Evolutionary conservation across 768 basidiomycete species (phyloP).

Genomic region (Lactifluus subvellereus): DNA sequence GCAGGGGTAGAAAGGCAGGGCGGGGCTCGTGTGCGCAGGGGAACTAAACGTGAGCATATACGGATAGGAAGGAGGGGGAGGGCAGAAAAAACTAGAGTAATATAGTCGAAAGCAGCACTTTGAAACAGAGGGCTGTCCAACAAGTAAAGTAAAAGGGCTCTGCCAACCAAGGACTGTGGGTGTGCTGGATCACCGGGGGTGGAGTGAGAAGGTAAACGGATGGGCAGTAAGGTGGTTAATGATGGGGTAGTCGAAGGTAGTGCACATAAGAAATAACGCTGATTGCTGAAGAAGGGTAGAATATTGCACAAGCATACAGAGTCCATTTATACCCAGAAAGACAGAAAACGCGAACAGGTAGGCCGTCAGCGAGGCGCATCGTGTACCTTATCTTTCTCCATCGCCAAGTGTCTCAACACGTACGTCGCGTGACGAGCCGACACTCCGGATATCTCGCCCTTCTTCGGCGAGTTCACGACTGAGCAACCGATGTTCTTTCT

Average conservation of each 20-base stretch:
- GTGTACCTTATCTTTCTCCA: constrained; percentile 32
- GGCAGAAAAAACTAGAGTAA: constrained; percentile 18
- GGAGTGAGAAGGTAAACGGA: not conserved
- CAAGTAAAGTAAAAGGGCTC: constrained; percentile 15
- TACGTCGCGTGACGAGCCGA: constrained; percentile 72
- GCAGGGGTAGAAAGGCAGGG: not conserved
- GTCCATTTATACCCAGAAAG: constrained; percentile 21
- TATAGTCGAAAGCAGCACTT: constrained; percentile 14
- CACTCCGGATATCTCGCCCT: constrained; percentile 83
- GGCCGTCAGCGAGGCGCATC: constrained; percentile 23
- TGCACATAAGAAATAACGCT: constrained; percentile 21
- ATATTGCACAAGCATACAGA: constrained; percentile 23
- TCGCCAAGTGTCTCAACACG: constrained; percentile 66
- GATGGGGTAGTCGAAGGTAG: constrained; percentile 16
- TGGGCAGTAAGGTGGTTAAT: constrained; percentile 15
- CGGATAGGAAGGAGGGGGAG: not conserved
- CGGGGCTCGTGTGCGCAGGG: not conserved
- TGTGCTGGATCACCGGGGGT: constrained; percentile 4
- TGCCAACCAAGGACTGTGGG: constrained; percentile 4
- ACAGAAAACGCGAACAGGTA: not conserved
- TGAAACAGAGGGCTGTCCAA: constrained; percentile 10
- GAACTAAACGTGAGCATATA: constrained; percentile 4
- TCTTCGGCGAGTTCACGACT: constrained; percentile 81
- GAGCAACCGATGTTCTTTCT: constrained; percentile 41
- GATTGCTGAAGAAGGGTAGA: constrained; percentile 20